Evolutionary conservation across 768 basidiomycete genomes (phyloP).

Genomic region (Saitozyma sp.): DNA sequence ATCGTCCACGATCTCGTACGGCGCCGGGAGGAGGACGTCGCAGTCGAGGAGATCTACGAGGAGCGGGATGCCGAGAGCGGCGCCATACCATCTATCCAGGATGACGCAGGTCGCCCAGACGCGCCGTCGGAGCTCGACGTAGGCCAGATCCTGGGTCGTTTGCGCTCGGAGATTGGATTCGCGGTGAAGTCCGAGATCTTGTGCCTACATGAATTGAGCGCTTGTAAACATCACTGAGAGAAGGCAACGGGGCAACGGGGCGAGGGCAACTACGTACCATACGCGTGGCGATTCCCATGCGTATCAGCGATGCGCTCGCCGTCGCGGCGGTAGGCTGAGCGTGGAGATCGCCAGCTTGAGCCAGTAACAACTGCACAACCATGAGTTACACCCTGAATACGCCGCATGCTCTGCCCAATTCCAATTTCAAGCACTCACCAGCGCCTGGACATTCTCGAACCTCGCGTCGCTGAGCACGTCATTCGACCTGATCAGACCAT

Average conservation of each 20-base stretch:
- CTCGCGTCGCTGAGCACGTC: constrained; percentile 86
- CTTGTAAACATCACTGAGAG: constrained; percentile 32
- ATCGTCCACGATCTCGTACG: constrained; percentile 62
- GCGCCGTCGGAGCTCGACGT: constrained; percentile 78
- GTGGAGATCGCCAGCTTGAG: constrained; percentile 75
- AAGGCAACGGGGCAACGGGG: background rate
- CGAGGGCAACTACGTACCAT: constrained; percentile 65
- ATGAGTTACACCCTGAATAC: background rate
- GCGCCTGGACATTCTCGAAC: constrained; percentile 80
- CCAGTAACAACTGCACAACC: constrained; percentile 21
- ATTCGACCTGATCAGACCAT: constrained; percentile 79
- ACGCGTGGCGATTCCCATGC: constrained; percentile 79
- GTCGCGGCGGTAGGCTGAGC: constrained; percentile 84
- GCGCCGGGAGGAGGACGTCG: constrained; percentile 87
- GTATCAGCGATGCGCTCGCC: constrained; percentile 79
- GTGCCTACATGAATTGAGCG: constrained; percentile 63
- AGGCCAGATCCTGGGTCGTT: constrained; percentile 47
- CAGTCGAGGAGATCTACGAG: constrained; percentile 98
- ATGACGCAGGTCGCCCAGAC: constrained; percentile 95
- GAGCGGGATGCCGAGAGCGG: constrained; percentile 87
- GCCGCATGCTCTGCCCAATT: background rate
- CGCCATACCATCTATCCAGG: constrained; percentile 86
- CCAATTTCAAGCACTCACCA: constrained; percentile 52
- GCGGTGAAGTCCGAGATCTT: constrained; percentile 92
- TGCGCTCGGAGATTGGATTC: constrained; percentile 64